Base-by-base conservation (phyloP, 202 grass and related monocot genomes). In the Zizania palustris region DNA sequence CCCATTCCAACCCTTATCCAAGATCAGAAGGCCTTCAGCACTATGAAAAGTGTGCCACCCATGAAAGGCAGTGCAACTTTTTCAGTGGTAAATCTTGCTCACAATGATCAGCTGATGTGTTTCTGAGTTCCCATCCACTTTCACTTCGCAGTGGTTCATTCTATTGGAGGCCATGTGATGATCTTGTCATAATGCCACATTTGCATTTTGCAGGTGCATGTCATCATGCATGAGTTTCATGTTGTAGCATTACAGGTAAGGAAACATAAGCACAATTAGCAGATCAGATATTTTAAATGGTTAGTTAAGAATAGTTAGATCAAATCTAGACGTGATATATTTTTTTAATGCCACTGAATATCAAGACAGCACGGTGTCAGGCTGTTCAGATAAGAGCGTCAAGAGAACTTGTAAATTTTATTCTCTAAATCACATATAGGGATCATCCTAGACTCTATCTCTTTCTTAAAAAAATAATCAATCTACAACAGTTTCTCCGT, bases 151-250 rank as follows among this genome's bases (percentile, higher is more conserved):
- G 4, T 43, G 19, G 48, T 20, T 51, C 28, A 28, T 28, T 28
- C 28, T 28, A 28, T 28, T 28, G 28, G 28, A 28, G 28, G 28
- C 28, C 28, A 28, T 28, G 28, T 28, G 28, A 28, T 28, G 28
- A 28, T 28, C 28, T 28, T 28, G 28, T 28, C 28, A 28, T 28
- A 28, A 28, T 28, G 28, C 28, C 28, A 28, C 8, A 77, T 55
- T 43, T 51, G 48, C 48, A 58, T n/a, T 68, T 66, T 13, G 50
- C 3, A 37, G 15, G 64, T 68, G 16, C 75, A 57, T 55, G 49
- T n/a, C 13, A 56, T 44, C 63, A 57, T 55, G 37, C 8, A 16
- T 43, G 18, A 63, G 59, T 18, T 3, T 65, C 4, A 18, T 42
- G 2, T 37, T 19, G 38, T 18, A 9, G 35, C n/a, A 11, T 43